Base-by-base conservation (phyloP, 495 filamentous ascomycete genomes). In the Daldinia concentrica region DNA sequence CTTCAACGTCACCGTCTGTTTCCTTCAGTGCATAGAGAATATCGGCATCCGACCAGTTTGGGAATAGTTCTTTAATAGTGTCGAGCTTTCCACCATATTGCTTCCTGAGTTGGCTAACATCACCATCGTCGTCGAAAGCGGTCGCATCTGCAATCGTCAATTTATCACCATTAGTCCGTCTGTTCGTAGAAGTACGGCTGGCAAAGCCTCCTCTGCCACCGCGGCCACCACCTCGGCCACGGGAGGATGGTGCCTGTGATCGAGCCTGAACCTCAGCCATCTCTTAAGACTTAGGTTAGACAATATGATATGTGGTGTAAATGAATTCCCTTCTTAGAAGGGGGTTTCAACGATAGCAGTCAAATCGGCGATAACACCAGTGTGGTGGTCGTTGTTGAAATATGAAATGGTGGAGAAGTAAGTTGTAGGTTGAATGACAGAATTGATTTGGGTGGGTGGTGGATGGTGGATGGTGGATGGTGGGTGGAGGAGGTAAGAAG, bases 241-340 rank as follows among this genome's bases (percentile, higher is more conserved):
- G 92, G 73, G 88, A 72, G 69, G 74, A 79, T 74, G 76, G 81
- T 78, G 70, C 80, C 77, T 76, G 82, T 73, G 89, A 86, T 85
- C 95, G 87, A 80, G 90, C 85, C 84, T 94, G 90, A 82, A 92
- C 90, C 87, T 98, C 95, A 86, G 95, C 96, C 95, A 99, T 97
- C 78, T 80, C 84, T 24, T 75, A 74, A 81, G 79, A 78, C 73
- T 58, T 66, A 45, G 75, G 75, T 74, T 64, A 77, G 68, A 71
- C 58, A 63, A 63, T 74, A 76, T 66, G 62, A 32, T 64, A 59
- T 77, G 67, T 66, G 74, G 77, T 36, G 79, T 79, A 71, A 73
- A 78, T 79, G 76, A 79, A 79, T 76, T 76, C 82, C 82, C 82
- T 83, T 79, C 77, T 80, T 78, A 74, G 76, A 79, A 82, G 77